Percentiles rank a stretch among this genome's conserved stretches.
Conservation (phyloP, 345 rosid genomes). For the Dipteronia sinensis region DNA sequence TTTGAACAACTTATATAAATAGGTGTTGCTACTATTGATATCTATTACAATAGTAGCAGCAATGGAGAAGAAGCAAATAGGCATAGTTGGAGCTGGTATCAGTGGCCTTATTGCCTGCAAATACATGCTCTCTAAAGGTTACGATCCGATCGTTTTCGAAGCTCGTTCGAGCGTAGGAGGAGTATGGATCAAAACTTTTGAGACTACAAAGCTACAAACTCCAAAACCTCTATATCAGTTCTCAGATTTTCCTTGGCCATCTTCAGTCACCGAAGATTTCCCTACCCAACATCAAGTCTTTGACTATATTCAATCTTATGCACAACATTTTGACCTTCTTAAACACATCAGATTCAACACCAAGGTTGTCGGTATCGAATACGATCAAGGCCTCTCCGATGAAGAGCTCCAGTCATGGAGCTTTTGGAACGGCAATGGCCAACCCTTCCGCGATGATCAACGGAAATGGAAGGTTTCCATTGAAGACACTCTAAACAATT, state of each 20-base stretch:
- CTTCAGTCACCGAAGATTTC: slow-evolving; percentile 30
- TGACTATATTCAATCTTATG: slow-evolving; percentile 36
- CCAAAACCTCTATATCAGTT: slow-evolving; percentile 25
- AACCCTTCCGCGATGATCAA: slow-evolving; percentile 11
- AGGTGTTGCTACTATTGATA: neutral
- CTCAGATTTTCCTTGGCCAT: slow-evolving; percentile 54
- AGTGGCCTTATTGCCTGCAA: slow-evolving; percentile 44
- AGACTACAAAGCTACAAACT: slow-evolving; percentile 39
- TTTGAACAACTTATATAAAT: no score
- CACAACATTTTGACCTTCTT: slow-evolving; percentile 35
- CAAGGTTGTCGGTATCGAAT: slow-evolving; percentile 33
- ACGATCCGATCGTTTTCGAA: slow-evolving; percentile 36
- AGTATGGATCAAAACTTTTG: slow-evolving; percentile 34
- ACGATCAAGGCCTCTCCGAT: slow-evolving; percentile 13
- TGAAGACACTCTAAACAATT: slow-evolving; percentile 14
- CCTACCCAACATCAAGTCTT: slow-evolving; percentile 34
- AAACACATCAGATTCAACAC: slow-evolving; percentile 35
- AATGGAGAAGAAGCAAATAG: slow-evolving; percentile 31
- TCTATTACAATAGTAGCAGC: neutral
- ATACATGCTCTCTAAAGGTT: slow-evolving; percentile 34
- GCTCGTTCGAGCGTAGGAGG: slow-evolving; percentile 34
- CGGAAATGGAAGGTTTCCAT: slow-evolving; percentile 41
- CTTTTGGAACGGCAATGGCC: slow-evolving; percentile 33
- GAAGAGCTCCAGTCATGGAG: slow-evolving; percentile 30
- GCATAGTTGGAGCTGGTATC: slow-evolving; percentile 38